These are phyloP conservation scores for Baorangia bicolor DNA, from an alignment of 768 basidiomycete genomes.

Conservation along the genomic window DNA sequence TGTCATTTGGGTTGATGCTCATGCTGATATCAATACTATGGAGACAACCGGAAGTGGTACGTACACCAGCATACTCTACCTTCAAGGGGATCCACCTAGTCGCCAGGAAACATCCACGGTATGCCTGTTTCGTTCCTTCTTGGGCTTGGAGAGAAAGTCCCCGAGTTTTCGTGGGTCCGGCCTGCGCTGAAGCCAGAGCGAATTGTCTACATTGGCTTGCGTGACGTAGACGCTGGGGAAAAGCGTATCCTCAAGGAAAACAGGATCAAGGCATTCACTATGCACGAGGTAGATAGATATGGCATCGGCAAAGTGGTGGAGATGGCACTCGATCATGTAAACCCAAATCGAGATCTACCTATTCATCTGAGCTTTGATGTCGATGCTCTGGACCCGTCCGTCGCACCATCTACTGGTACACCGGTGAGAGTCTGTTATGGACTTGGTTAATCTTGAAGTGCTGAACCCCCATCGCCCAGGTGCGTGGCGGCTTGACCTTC, in stretches of 20 bases:
- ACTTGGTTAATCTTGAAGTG: background rate
- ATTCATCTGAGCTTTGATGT: slow-evolving; percentile 98
- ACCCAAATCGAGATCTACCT: slow-evolving; percentile 77
- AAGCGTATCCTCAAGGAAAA: slow-evolving; percentile 80
- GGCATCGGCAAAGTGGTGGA: slow-evolving; percentile 95
- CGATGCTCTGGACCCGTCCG: slow-evolving; percentile 89
- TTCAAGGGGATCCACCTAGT: background rate
- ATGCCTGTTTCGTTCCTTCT: slow-evolving; percentile 96
- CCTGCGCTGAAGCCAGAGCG: slow-evolving; percentile 67
- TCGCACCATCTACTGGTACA: slow-evolving; percentile 95
- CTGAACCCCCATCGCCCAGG: slow-evolving; percentile 38
- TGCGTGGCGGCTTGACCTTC: slow-evolving; percentile 94
- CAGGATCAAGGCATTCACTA: slow-evolving; percentile 83
- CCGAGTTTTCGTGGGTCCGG: slow-evolving; percentile 59
- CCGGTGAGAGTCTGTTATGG: slow-evolving; percentile 50
- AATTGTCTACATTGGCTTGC: slow-evolving; percentile 95
- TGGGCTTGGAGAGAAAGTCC: slow-evolving; percentile 41
- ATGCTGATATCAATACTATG: slow-evolving; percentile 93
- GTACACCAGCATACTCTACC: slow-evolving; percentile 9
- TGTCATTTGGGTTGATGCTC: slow-evolving; percentile 96
- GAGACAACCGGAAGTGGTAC: slow-evolving; percentile 75
- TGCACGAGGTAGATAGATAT: slow-evolving; percentile 87
- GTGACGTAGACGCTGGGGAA: slow-evolving; percentile 89
- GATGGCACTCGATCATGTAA: slow-evolving; percentile 94
- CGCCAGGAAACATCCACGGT: slow-evolving; percentile 89